phyloP scores from a whole-genome alignment of 768 basidiomycete species.

The Lactarius indigo region DNA sequence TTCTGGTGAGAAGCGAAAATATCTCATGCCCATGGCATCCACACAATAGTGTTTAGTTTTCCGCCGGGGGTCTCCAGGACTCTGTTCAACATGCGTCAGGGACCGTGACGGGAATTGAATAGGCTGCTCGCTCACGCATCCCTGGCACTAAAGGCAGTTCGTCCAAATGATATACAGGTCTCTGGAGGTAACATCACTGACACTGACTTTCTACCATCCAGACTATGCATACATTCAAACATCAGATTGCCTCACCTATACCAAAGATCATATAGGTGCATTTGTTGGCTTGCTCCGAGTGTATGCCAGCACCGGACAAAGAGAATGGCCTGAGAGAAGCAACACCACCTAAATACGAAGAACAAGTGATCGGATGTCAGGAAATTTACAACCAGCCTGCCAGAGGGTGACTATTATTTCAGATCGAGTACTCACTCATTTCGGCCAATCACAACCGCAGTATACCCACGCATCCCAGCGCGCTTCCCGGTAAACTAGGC shows the following conservation, averaged over 20 bases:
- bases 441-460: background rate
- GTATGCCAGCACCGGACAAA: slow-evolving; percentile 1
- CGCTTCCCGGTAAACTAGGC: background rate
- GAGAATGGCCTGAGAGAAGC: background rate
- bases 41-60: background rate
- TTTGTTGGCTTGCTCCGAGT: background rate
- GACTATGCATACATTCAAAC: background rate
- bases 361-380: background rate
- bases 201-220: background rate
- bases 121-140: slow-evolving; percentile 7
- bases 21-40: background rate
- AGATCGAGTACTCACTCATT: slow-evolving; percentile 8
- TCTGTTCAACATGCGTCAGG: slow-evolving; percentile 1
- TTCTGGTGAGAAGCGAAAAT: background rate
- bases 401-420: background rate
- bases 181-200: background rate
- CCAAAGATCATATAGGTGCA: background rate
- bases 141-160: background rate
- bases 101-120: background rate
- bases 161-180: background rate
- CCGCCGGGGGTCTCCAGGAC: background rate
- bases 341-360: background rate
- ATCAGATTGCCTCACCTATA: background rate
- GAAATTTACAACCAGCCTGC: background rate
- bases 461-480: background rate